Percentiles rank a stretch among this genome's conserved stretches.
Conservation (phyloP, 768 basidiomycete species). For the Auricularia heimuer region DNA sequence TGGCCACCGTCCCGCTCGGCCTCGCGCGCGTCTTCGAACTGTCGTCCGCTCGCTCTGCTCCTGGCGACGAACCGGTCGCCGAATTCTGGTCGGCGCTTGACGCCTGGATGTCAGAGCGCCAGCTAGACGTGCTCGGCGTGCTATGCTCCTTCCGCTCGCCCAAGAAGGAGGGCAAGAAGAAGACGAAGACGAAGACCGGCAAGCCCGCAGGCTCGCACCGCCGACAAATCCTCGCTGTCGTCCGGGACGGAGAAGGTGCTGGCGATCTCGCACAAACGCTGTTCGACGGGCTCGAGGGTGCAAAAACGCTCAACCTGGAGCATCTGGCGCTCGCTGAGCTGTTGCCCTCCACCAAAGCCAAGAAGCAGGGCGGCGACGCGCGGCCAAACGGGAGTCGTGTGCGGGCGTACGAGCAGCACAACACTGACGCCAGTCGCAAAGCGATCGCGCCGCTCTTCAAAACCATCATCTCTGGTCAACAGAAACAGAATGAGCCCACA, state of each 20-base stretch:
- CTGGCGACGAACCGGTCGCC: slow-evolving; percentile 20
- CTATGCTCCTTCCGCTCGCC: slow-evolving; percentile 58
- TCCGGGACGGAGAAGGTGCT: slow-evolving; percentile 32
- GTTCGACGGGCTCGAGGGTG: slow-evolving; percentile 43
- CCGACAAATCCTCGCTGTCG: slow-evolving; percentile 59
- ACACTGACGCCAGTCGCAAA: slow-evolving; percentile 54
- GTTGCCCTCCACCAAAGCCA: slow-evolving; percentile 10
- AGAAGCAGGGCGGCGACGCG: slow-evolving; percentile 20
- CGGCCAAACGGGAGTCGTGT: slow-evolving; percentile 16
- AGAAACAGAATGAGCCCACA: neutral
- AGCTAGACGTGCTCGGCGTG: slow-evolving; percentile 62
- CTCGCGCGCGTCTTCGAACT: slow-evolving; percentile 29
- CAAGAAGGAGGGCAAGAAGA: slow-evolving; percentile 15
- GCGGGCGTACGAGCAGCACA: slow-evolving; percentile 57
- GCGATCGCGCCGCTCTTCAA: slow-evolving; percentile 57
- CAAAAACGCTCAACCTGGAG: slow-evolving; percentile 36
- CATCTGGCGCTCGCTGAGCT: neutral
- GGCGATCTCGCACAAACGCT: slow-evolving; percentile 40
- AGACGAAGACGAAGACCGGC: slow-evolving; percentile 1
- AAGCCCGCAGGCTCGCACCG: slow-evolving; percentile 36
- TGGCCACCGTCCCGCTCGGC: slow-evolving; percentile 72
- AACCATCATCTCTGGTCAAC: slow-evolving; percentile 39
- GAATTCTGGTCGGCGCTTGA: slow-evolving; percentile 31
- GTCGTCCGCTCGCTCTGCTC: neutral
- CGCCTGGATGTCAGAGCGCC: slow-evolving; percentile 57